These are phyloP conservation scores for Peribolospora kevripleyi DNA, from an alignment of 768 basidiomycete genomes.

Conservation along the genomic window DNA sequence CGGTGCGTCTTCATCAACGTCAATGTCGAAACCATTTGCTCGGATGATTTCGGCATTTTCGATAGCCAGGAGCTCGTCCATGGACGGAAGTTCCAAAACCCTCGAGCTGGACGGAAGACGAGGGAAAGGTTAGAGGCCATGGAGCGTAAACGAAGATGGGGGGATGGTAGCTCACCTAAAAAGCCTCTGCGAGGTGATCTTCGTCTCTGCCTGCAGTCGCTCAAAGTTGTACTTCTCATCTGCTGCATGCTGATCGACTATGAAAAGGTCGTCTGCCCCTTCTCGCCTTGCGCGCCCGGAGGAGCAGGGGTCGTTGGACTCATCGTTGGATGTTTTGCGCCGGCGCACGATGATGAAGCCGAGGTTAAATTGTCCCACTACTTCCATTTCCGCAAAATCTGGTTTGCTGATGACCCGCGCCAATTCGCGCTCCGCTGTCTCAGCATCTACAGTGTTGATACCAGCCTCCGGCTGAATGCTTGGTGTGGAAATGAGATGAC, in stretches of 20 bases:
- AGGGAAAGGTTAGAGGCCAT: background rate
- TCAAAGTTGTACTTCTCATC: constrained; percentile 99
- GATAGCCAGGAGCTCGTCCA: constrained; percentile 63
- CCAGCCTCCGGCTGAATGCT: background rate
- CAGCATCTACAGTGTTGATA: constrained; percentile 23
- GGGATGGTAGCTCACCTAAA: constrained; percentile 35
- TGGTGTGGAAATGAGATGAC: background rate
- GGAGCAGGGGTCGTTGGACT: too few relatives aligned
- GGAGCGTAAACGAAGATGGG: background rate
- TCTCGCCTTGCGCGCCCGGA: background rate
- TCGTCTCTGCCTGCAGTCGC: constrained; percentile 67
- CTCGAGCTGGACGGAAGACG: constrained; percentile 32
- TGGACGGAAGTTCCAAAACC: constrained; percentile 55
- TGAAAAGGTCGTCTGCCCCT: constrained; percentile 65
- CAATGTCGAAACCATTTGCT: constrained; percentile 73
- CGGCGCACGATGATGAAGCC: constrained; percentile 77
- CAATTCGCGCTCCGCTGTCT: constrained; percentile 37
- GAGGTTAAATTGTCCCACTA: constrained; percentile 83
- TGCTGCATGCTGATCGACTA: constrained; percentile 88
- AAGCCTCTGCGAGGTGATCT: constrained; percentile 61
- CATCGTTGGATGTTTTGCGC: constrained; percentile 10
- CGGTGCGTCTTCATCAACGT: constrained; percentile 28
- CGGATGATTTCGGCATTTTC: constrained; percentile 67
- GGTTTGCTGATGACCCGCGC: constrained; percentile 61
- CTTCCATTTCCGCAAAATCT: constrained; percentile 61